Evolutionary conservation across 2,329 filamentous ascomycete genomes (phyloP).

Genomic region (Aspergillus terreus): DNA sequence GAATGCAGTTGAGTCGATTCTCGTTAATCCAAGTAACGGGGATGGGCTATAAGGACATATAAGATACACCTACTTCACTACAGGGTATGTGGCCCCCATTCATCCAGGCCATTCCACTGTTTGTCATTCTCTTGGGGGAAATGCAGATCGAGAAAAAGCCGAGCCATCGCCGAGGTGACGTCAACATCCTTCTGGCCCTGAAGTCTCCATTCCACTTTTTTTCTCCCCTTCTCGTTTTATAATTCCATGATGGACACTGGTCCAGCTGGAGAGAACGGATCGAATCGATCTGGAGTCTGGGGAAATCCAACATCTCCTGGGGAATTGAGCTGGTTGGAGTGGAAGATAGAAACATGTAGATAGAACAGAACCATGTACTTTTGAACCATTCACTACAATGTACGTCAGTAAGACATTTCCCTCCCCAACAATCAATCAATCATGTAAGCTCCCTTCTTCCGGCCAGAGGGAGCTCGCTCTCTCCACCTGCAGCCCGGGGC

Average conservation of each 20-base stretch:
- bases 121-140: not conserved
- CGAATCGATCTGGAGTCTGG: not conserved
- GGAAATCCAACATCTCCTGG: not conserved
- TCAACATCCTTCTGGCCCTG: slow-evolving; percentile 9
- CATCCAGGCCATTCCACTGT: too few species aligned
- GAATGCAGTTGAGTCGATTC: too few species aligned
- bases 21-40: too few species aligned
- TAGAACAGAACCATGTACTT: not conserved
- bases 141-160: slow-evolving; percentile 8
- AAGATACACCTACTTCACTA: not conserved
- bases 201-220: not conserved
- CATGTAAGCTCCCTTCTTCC: not conserved
- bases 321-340: not conserved
- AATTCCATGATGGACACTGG: not conserved
- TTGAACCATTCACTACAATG: not conserved
- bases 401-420: not conserved
- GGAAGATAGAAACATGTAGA: not conserved
- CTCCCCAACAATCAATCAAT: too few species aligned
- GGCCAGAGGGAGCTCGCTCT: slow-evolving; percentile 1
- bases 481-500: slow-evolving; percentile 11
- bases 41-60: not conserved
- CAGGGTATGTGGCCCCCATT: not conserved
- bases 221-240: not conserved
- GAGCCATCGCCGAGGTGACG: slow-evolving; percentile 26
- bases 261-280: not conserved